Base-by-base conservation (phyloP, 129 eudicot genomes). In the Helianthus tuberosus region DNA sequence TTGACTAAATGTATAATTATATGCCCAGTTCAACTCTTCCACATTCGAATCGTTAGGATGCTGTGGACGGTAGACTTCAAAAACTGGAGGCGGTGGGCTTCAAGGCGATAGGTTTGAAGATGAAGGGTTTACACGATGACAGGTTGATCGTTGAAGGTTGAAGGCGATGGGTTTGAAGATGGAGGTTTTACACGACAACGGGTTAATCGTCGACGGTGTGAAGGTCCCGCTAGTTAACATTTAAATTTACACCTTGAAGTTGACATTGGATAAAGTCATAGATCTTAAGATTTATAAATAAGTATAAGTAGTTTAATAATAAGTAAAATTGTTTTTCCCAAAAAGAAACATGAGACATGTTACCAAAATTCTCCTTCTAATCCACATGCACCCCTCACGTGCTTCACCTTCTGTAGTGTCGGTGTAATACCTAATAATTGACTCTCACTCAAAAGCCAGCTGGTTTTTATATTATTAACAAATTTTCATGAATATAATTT, bases 321-420 rank as follows among this genome's bases (percentile, higher is more conserved):
- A 11, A 13, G 43, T 64, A 25, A 63, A 63, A 29, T 15, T 64
- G 77, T 41, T 51, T 51, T 63, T 71, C 39, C 59, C 82, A 20
- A 63, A 64, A 71, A 50, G 77, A 71, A 64, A 78, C 77, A 78
- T 67, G 74, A 66, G 60, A 47, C 80, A 75, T 77, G 82, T 71
- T 71, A 64, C 73, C 62, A 78, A 63, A 78, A 78, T 71, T 71
- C 72, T 53, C 3, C 72, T 51, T 47, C 72, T 49, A 11, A 39
- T 61, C 77, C 77, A 77, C 81, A 77, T 77, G 76, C 81, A n/a
- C 36, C 15, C 10, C 64, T 70, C 82, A 78, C 77, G 77, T 78
- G 82, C 72, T 65, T 50, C 61, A 62, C 43, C 49, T 78, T 71
- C 59, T 71, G 16, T 50, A 51, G 23, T 71, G 82, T 78, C 82